A percentile compares a stretch with the other conserved stretches of the same genome.
phyloP scores from a whole-genome alignment of 2,329 filamentous ascomycete species.

The Colletotrichum liriopes region DNA sequence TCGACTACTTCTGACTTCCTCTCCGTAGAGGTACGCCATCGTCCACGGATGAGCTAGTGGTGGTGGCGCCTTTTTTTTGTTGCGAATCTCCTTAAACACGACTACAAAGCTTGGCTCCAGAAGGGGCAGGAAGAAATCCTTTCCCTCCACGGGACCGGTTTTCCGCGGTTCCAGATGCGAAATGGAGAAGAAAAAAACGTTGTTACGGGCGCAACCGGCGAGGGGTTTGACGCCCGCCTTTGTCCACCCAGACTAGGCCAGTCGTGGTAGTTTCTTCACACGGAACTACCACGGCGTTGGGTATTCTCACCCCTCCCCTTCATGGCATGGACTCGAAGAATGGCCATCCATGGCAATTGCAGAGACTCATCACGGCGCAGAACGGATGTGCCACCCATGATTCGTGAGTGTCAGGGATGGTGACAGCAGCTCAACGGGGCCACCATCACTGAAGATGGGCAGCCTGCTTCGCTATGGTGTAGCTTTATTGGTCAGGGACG shows the following conservation, averaged over 20 bases:
- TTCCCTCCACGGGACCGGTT: slow-evolving; percentile 21
- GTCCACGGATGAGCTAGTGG: slow-evolving; percentile 2
- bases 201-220: slow-evolving; percentile 39
- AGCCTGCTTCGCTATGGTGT: slow-evolving; percentile 4
- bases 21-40: slow-evolving; percentile 7
- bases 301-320: slow-evolving; percentile 21
- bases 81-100: slow-evolving; percentile 15
- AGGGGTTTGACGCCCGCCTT: slow-evolving; percentile 30
- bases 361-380: slow-evolving; percentile 25
- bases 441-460: slow-evolving; percentile 19
- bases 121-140: slow-evolving; percentile 16
- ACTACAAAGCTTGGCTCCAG: slow-evolving; percentile 11
- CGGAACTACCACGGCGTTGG: slow-evolving; percentile 12
- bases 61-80: slow-evolving; percentile 2
- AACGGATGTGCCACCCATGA: slow-evolving; percentile 34
- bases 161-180: slow-evolving; percentile 37
- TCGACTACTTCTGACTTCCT: neutral
- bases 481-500: slow-evolving; percentile 22
- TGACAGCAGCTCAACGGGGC: slow-evolving; percentile 25
- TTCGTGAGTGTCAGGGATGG: slow-evolving; percentile 35
- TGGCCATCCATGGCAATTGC: slow-evolving; percentile 26
- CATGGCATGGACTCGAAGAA: neutral
- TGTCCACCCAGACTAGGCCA: slow-evolving; percentile 31
- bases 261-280: slow-evolving; percentile 24
- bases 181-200: slow-evolving; percentile 7